Evolutionary conservation across 192 early-diverging fungal genomes (phyloP).

Genomic region (Rhizophagus clarus): DNA sequence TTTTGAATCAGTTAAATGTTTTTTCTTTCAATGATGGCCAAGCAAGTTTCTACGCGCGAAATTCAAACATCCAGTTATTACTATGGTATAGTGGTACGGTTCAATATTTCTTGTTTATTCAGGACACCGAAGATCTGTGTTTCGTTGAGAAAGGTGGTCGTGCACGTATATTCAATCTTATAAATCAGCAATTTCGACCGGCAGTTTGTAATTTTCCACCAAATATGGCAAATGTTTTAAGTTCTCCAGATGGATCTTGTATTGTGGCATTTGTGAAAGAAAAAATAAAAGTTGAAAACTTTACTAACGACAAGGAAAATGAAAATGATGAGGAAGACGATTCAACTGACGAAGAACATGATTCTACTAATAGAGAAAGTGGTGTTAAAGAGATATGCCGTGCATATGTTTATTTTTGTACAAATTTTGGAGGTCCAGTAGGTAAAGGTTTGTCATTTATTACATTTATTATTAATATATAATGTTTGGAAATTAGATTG

Average conservation of each 20-base stretch:
- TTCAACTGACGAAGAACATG: not conserved
- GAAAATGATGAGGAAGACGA: not conserved
- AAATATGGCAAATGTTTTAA: not conserved
- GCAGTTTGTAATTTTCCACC: not conserved
- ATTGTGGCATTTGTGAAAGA: constrained; percentile 15
- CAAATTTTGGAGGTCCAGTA: not conserved
- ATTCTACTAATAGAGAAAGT: not conserved
- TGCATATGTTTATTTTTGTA: constrained; percentile 15
- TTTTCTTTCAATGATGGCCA: constrained; percentile 1
- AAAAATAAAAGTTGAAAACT: not conserved
- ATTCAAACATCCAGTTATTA: not conserved
- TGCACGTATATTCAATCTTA: not conserved
- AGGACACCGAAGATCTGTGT: constrained; percentile 10
- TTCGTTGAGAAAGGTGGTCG: constrained; percentile 7
- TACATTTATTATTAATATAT: too few species aligned
- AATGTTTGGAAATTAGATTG: not conserved
- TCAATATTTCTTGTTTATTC: constrained; percentile 11
- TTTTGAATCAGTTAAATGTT: not conserved
- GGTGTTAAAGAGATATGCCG: not conserved
- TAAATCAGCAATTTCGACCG: not conserved
- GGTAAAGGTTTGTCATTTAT: not conserved
- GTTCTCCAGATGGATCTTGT: constrained; percentile 12
- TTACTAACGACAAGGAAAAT: not conserved
- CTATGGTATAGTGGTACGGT: not conserved
- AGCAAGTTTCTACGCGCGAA: not conserved